Evolutionary conservation across 2,329 filamentous ascomycete species (phyloP).

Genomic region (Botryosphaeria agaves): DNA sequence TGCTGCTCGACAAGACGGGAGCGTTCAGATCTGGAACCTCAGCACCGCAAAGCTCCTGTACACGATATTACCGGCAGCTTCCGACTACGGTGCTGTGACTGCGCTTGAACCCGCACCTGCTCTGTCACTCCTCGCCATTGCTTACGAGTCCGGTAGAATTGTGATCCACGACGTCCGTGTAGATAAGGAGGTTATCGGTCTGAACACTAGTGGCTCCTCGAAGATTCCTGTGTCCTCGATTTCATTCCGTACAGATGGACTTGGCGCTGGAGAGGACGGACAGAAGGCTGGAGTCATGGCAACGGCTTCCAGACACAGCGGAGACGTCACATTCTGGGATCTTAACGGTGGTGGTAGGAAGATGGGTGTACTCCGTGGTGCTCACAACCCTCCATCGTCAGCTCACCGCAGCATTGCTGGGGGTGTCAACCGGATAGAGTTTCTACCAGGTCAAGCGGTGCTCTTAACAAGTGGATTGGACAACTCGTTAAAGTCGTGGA

Average conservation of each 20-base stretch:
- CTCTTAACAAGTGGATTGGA: constrained; percentile 81
- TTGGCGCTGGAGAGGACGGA: constrained; percentile 78
- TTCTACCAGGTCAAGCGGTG: constrained; percentile 75
- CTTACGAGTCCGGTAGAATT: constrained; percentile 64
- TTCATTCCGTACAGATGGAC: constrained; percentile 75
- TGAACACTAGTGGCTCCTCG: constrained; percentile 45
- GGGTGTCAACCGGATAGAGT: constrained; percentile 76
- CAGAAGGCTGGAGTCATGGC: constrained; percentile 83
- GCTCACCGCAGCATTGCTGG: constrained; percentile 39
- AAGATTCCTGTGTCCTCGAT: constrained; percentile 61
- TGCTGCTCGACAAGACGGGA: constrained; percentile 70
- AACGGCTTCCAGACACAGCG: constrained; percentile 59
- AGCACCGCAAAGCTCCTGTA: constrained; percentile 84
- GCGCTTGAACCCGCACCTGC: constrained; percentile 72
- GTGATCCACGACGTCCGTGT: constrained; percentile 66
- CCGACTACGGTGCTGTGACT: constrained; percentile 64
- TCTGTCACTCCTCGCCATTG: constrained; percentile 71
- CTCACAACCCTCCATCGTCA: constrained; percentile 60
- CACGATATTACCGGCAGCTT: constrained; percentile 61
- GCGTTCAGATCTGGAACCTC: constrained; percentile 94
- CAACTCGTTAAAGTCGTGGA: constrained; percentile 91
- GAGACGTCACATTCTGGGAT: constrained; percentile 94
- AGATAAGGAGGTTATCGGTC: constrained; percentile 53
- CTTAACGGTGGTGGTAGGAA: constrained; percentile 76
- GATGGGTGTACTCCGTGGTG: constrained; percentile 70